Percentiles rank a stretch among this genome's conserved stretches.
phyloP scores from a whole-genome alignment of 495 filamentous ascomycete genomes.

The Annulohypoxylon bovei region DNA sequence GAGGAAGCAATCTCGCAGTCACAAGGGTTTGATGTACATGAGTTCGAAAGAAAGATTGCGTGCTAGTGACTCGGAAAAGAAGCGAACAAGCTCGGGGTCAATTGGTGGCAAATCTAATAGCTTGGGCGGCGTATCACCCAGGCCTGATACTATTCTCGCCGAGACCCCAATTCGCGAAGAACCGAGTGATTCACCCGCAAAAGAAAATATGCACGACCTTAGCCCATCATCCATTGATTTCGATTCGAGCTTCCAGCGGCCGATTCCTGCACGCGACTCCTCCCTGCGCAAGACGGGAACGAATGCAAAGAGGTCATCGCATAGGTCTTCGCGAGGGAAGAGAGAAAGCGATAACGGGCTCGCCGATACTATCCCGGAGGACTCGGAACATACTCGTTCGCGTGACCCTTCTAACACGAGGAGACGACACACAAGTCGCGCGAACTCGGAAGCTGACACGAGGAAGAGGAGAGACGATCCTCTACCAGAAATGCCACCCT shows the following conservation, averaged over 20 bases:
- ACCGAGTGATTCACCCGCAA: constrained; percentile 47
- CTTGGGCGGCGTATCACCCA: constrained; percentile 47
- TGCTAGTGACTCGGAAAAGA: constrained; percentile 63
- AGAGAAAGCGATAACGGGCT: constrained; percentile 50
- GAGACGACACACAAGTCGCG: constrained; percentile 39
- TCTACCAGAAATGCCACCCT: constrained; percentile 37
- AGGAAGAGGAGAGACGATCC: constrained; percentile 37
- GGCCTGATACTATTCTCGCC: constrained; percentile 59
- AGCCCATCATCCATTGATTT: constrained; percentile 17
- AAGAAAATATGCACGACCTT: constrained; percentile 27
- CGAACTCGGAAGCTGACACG: constrained; percentile 29
- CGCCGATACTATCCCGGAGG: constrained; percentile 49
- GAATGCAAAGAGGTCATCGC: constrained; percentile 53
- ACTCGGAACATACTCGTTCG: constrained; percentile 30
- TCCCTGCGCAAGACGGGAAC: constrained; percentile 68
- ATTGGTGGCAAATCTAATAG: constrained; percentile 47
- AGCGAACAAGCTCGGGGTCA: constrained; percentile 54
- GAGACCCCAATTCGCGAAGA: constrained; percentile 65
- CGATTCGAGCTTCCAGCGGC: constrained; percentile 46
- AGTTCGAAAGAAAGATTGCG: constrained; percentile 66
- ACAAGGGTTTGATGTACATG: constrained; percentile 68
- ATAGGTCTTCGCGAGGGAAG: constrained; percentile 49
- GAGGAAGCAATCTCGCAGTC: constrained; percentile 59
- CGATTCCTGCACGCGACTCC: constrained; percentile 74
- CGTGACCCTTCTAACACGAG: constrained; percentile 49